Conservation (phyloP, 352 stramenopile genomes). For the Phytophthora boehmeriae region DNA sequence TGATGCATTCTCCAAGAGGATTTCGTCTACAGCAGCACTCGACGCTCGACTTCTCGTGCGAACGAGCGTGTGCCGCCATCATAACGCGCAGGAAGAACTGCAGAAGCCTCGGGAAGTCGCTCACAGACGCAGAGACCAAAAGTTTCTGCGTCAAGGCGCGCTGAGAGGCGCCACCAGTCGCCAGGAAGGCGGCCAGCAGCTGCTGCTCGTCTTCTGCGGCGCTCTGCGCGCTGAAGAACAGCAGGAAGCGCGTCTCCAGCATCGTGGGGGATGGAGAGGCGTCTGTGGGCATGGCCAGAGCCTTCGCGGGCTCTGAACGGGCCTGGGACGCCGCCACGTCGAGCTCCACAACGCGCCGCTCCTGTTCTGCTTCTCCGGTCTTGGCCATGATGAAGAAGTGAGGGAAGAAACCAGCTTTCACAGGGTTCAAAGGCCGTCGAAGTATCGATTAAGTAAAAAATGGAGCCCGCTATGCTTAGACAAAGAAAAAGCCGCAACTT, state of each 20-base stretch:
- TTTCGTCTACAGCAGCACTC: slow-evolving; percentile 40
- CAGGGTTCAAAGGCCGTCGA: slow-evolving; percentile 1
- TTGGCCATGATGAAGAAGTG: slow-evolving; percentile 23
- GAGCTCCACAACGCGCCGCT: slow-evolving; percentile 12
- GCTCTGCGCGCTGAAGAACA: slow-evolving; percentile 37
- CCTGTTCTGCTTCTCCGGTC: slow-evolving; percentile 28
- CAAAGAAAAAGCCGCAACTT: not conserved
- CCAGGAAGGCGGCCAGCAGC: slow-evolving; percentile 50
- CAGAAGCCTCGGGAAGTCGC: slow-evolving; percentile 53
- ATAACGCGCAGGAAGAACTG: slow-evolving; percentile 73
- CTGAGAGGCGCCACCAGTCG: slow-evolving; percentile 41
- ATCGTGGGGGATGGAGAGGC: not conserved
- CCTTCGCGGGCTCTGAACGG: not conserved
- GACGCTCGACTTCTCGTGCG: slow-evolving; percentile 14
- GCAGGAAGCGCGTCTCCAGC: slow-evolving; percentile 52
- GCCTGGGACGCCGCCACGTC: slow-evolving; percentile 22
- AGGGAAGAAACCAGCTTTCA: slow-evolving; percentile 27
- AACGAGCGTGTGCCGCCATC: slow-evolving; percentile 51
- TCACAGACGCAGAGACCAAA: slow-evolving; percentile 22
- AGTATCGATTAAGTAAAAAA: slow-evolving; percentile 9
- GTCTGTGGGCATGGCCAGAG: not conserved
- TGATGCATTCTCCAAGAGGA: slow-evolving; percentile 39
- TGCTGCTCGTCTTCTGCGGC: slow-evolving; percentile 19
- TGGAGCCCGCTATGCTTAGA: not conserved
- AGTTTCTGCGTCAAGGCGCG: slow-evolving; percentile 40